phyloP scores from a whole-genome alignment of 768 basidiomycete species.

The Lentinula detonsa region DNA sequence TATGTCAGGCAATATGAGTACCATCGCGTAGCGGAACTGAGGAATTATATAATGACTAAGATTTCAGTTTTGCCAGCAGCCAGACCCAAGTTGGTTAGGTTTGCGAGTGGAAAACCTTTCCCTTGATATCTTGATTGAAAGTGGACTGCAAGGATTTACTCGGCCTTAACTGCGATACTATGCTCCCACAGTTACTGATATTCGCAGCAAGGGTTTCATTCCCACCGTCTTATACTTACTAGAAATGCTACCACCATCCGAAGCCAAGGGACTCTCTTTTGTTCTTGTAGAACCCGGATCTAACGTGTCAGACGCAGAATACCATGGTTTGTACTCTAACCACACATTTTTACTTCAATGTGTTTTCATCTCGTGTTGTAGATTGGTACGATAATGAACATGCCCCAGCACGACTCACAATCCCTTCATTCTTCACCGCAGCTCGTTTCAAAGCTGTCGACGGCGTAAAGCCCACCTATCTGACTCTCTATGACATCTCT shows the following conservation, averaged over 20 bases:
- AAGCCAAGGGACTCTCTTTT: constrained; percentile 6
- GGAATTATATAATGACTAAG: too few relatives aligned
- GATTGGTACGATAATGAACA: constrained; percentile 33
- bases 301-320: neutral
- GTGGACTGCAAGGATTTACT: too few relatives aligned
- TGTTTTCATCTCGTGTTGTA: constrained; percentile 7
- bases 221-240: too few relatives aligned
- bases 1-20: too few relatives aligned
- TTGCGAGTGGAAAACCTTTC: too few relatives aligned
- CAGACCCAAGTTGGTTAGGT: too few relatives aligned
- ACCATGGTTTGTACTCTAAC: constrained; percentile 1
- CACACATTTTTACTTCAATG: neutral
- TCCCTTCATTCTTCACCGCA: constrained; percentile 23
- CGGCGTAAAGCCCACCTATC: constrained; percentile 19
- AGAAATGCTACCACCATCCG: neutral
- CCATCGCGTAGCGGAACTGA: too few relatives aligned
- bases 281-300: constrained; percentile 1
- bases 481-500: constrained; percentile 25
- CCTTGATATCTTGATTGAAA: too few relatives aligned
- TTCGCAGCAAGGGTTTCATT: too few relatives aligned
- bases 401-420: constrained; percentile 22
- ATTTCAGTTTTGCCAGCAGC: too few relatives aligned
- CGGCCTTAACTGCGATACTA: neutral
- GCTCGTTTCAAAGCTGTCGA: constrained; percentile 27
- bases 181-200: neutral